phyloP scores from a whole-genome alignment of 805 yeast species.

The Saccharomycopsis sp. region DNA sequence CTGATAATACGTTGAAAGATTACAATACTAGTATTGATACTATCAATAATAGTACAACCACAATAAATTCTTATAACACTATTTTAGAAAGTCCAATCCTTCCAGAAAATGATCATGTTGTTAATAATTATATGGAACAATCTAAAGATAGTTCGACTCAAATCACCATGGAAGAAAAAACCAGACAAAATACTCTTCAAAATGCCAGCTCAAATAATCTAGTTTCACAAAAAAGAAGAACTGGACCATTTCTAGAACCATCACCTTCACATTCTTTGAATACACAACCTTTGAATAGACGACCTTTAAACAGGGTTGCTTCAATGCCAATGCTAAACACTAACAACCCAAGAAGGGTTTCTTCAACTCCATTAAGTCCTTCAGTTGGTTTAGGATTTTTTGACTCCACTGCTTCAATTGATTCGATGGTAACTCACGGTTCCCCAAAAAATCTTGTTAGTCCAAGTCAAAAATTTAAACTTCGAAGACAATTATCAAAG shows the following conservation, averaged over 20 bases:
- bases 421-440: slow-evolving; percentile 1
- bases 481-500: slow-evolving; percentile 14
- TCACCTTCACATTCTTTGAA: no score
- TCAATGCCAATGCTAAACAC: not conserved
- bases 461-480: slow-evolving; percentile 16
- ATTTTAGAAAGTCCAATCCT: slow-evolving; percentile 1
- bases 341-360: not conserved
- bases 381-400: not conserved
- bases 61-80: slow-evolving; percentile 12
- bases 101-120: no score
- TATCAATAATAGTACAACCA: slow-evolving; percentile 12
- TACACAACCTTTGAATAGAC: not conserved
- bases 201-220: slow-evolving; percentile 5
- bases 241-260: no score
- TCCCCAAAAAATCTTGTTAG: slow-evolving; percentile 6
- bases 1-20: slow-evolving; percentile 9
- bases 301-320: not conserved
- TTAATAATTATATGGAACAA: not conserved
- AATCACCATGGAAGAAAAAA: slow-evolving; percentile 4
- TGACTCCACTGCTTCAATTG: not conserved
- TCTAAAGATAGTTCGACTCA: not conserved
- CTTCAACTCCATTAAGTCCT: not conserved
- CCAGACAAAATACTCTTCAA: slow-evolving; percentile 13
- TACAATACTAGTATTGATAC: not conserved
- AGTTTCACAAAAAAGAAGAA: not conserved